Percentiles rank a stretch among this genome's conserved stretches.
Conservation (phyloP, 345 rosid species). For the Gossypium rotundifolium region DNA sequence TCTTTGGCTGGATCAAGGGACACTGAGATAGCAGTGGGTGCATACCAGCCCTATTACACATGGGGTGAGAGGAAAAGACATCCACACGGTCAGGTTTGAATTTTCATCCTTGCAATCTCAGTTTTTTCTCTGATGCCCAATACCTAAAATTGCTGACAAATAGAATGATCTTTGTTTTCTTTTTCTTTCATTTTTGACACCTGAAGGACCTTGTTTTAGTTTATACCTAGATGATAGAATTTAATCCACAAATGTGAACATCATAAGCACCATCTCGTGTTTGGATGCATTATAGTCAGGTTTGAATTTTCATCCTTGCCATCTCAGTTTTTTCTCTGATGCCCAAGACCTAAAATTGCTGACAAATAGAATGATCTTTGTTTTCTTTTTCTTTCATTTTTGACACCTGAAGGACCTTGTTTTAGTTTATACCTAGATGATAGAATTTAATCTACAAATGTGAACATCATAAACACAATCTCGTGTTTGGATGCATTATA, state of each 20-base stretch:
- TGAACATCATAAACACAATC: not conserved
- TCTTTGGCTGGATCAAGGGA: conserved; percentile 84
- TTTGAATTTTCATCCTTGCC: conserved; percentile 8
- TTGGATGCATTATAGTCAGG: conserved; percentile 38
- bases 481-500: not conserved
- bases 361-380: too few relatives aligned
- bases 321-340: not conserved
- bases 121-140: not conserved
- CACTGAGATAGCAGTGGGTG: conserved; percentile 89
- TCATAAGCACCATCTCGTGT: not conserved
- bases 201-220: not conserved
- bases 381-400: too few relatives aligned
- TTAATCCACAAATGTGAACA: not conserved
- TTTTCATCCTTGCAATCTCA: not conserved
- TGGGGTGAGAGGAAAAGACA: conserved; percentile 44
- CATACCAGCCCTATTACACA: conserved; percentile 60
- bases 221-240: not conserved
- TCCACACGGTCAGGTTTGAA: conserved; percentile 59
- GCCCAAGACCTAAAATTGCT: too few relatives aligned
- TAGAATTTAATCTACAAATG: not conserved
- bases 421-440: not conserved
- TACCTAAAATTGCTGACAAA: too few relatives aligned
- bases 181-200: too few relatives aligned
- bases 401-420: too few relatives aligned
- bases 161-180: too few relatives aligned